phyloP scores from a whole-genome alignment of 2,329 filamentous ascomycete genomes.

The Microcyclospora tardicrescens region DNA sequence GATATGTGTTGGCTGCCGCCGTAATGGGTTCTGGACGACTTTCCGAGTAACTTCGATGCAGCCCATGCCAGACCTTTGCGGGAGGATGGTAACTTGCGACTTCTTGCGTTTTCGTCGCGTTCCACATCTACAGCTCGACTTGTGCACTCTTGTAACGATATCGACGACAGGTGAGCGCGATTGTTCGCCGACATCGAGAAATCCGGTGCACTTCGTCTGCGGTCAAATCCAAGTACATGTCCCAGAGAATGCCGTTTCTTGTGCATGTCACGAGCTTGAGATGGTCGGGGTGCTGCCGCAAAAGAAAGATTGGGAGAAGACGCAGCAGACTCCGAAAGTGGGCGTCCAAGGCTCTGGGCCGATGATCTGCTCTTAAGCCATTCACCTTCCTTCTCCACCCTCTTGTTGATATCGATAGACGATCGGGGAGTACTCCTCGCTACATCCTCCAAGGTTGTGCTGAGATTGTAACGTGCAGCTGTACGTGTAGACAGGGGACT shows the following conservation, averaged over 20 bases:
- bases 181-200: conserved; percentile 15
- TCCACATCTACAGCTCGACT: no score
- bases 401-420: conserved; percentile 13
- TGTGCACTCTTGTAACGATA: conserved; percentile 19
- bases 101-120: background rate
- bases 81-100: conserved; percentile 4
- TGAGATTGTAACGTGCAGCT: conserved; percentile 23
- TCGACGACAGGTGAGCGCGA: conserved; percentile 17
- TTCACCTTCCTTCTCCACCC: conserved; percentile 20
- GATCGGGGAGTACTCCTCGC: conserved; percentile 46
- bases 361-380: conserved; percentile 17
- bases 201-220: conserved; percentile 28
- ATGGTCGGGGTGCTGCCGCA: conserved; percentile 2
- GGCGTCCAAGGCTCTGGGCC: conserved; percentile 8
- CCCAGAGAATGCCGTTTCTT: conserved; percentile 52
- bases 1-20: no score
- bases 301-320: conserved; percentile 7
- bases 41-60: conserved; percentile 44
- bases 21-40: conserved; percentile 28
- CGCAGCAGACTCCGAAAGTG: conserved; percentile 10
- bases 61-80: conserved; percentile 38
- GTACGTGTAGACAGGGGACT: conserved; percentile 33
- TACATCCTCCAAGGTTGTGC: conserved; percentile 29
- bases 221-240: conserved; percentile 49
- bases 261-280: conserved; percentile 17